phyloP scores from a whole-genome alignment of 2,329 filamentous ascomycete species.

The Pseudocercospora pini-densiflorae region DNA sequence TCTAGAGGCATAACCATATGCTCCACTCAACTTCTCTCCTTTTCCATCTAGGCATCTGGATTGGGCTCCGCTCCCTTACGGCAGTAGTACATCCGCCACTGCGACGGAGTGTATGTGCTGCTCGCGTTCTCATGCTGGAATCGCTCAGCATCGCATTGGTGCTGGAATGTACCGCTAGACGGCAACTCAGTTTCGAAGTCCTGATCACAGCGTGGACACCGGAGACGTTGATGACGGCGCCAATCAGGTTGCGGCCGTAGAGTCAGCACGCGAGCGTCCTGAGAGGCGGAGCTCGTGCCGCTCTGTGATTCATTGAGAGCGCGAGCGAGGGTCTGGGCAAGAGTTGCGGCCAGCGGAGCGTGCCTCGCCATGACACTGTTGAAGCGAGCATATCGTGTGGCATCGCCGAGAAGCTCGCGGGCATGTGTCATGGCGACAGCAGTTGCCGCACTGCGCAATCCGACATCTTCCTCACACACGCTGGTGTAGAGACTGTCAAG shows the following conservation, averaged over 20 bases:
- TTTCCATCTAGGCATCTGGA: background rate
- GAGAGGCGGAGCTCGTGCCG: background rate
- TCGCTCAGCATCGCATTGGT: background rate
- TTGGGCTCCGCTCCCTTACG: background rate
- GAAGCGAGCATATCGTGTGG: background rate
- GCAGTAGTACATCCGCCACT: background rate
- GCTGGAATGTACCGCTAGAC: background rate
- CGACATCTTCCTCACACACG: background rate
- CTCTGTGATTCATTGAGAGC: background rate
- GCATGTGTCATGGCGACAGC: background rate
- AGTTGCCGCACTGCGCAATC: background rate
- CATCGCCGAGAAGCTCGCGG: background rate
- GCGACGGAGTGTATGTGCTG: background rate
- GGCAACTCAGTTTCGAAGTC: background rate
- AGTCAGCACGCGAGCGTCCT: background rate
- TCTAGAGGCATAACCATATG: too few relatives aligned
- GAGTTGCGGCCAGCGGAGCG: background rate
- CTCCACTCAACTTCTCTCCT: too few relatives aligned
- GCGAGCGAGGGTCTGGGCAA: background rate
- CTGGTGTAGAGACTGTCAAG: background rate
- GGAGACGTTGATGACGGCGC: background rate
- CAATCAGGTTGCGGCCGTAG: background rate
- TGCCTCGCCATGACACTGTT: background rate
- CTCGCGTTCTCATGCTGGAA: background rate
- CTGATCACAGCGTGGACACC: background rate